These are phyloP conservation scores for Rhamnella rubrinervis DNA, from an alignment of 331 rosid species.

Conservation along the genomic window DNA sequence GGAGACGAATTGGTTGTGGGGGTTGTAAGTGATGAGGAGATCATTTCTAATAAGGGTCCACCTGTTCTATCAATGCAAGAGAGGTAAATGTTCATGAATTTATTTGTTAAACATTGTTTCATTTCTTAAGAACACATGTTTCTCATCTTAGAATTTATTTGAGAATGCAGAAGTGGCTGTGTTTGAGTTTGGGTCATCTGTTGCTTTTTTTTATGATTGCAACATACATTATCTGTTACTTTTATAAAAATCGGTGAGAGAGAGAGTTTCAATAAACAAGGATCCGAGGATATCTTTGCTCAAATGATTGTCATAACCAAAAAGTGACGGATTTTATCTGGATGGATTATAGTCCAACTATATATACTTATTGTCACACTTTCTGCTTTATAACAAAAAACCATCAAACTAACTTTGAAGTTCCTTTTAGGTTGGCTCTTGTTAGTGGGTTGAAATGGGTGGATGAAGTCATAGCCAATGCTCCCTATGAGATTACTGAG, in stretches of 20 bases:
- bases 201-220: background rate
- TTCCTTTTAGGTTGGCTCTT: slow-evolving; percentile 68
- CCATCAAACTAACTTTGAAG: slow-evolving; percentile 23
- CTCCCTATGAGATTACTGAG: slow-evolving; percentile 94
- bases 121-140: background rate
- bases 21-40: slow-evolving; percentile 91
- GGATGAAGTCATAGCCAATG: slow-evolving; percentile 92
- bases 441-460: slow-evolving; percentile 99
- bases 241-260: background rate
- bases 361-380: background rate
- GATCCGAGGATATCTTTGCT: background rate
- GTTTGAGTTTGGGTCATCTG: too few relatives aligned
- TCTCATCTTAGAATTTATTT: too few relatives aligned
- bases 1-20: slow-evolving; percentile 97
- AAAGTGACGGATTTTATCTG: background rate
- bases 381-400: background rate
- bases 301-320: background rate
- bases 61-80: slow-evolving; percentile 92
- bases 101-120: background rate
- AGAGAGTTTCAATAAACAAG: background rate
- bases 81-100: slow-evolving; percentile 41
- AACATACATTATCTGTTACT: background rate
- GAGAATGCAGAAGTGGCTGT: too few relatives aligned
- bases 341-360: too few relatives aligned
- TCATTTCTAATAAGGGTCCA: slow-evolving; percentile 85